Conservation (phyloP, 306 rosid genomes). For the Trifolium dubium region DNA sequence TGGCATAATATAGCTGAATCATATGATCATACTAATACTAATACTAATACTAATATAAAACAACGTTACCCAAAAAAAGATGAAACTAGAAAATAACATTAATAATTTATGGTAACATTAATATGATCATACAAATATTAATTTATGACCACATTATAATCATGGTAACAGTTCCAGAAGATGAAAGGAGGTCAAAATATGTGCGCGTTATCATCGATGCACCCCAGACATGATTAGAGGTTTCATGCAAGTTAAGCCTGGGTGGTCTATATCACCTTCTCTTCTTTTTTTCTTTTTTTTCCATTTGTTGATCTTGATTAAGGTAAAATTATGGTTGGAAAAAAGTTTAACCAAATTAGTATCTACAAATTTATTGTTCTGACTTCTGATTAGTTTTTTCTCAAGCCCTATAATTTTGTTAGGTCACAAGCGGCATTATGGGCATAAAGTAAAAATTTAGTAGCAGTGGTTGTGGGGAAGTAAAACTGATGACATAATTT, state of each 20-base stretch:
- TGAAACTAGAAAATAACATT: neutral
- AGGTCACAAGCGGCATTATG: too few relatives aligned
- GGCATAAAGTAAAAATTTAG: too few relatives aligned
- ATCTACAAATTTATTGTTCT: neutral
- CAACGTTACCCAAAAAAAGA: neutral
- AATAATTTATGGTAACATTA: neutral
- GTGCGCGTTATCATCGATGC: conserved; percentile 3
- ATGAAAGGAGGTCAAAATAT: neutral
- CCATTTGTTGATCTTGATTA: conserved; percentile 3
- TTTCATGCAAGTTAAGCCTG: conserved; percentile 28
- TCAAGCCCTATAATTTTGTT: neutral
- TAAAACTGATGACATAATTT: conserved; percentile 21
- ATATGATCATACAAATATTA: neutral
- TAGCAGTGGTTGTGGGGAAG: neutral
- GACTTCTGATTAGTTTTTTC: neutral
- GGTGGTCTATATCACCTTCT: neutral
- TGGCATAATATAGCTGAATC: conserved; percentile 30
- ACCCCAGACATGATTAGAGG: neutral
- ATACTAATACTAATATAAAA: conserved; percentile 3
- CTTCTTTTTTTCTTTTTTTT: neutral
- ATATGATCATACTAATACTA: neutral
- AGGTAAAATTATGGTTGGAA: neutral
- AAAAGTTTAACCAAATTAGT: conserved; percentile 11
- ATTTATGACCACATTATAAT: neutral
- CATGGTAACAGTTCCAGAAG: neutral